Evolutionary conservation across 192 early-diverging fungal genomes (phyloP).

Genomic region (Radiomyces spectabilis): DNA sequence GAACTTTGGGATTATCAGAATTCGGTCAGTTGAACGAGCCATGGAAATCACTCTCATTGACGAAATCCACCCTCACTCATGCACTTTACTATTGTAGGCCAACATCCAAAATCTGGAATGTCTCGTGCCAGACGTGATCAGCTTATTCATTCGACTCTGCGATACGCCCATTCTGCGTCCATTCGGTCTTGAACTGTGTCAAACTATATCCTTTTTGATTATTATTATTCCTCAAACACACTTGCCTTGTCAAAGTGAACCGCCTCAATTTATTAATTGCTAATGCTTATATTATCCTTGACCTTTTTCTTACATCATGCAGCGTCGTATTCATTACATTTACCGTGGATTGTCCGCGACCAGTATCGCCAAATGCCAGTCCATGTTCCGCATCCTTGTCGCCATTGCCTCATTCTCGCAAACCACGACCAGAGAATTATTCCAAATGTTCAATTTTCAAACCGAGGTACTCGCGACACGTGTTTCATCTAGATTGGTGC

Average conservation of each 20-base stretch:
- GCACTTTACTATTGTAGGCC: conserved; percentile 18
- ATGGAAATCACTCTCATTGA: not conserved
- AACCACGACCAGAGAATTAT: conserved; percentile 56
- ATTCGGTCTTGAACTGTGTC: conserved; percentile 42
- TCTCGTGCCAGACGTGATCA: conserved; percentile 52
- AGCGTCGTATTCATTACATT: conserved; percentile 57
- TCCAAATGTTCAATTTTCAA: conserved; percentile 65
- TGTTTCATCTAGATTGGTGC: too few species aligned
- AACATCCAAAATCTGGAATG: conserved; percentile 48
- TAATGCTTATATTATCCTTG: not conserved
- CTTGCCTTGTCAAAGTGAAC: not conserved
- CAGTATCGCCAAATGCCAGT: conserved; percentile 50
- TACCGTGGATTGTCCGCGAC: conserved; percentile 57
- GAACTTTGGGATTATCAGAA: conserved; percentile 60
- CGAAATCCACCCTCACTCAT: not conserved
- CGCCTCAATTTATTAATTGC: not conserved
- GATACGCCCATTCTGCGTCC: conserved; percentile 20
- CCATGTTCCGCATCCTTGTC: conserved; percentile 53
- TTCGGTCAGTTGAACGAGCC: conserved; percentile 22
- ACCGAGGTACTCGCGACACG: conserved; percentile 52
- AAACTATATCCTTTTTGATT: conserved; percentile 35
- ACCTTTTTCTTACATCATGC: conserved; percentile 31
- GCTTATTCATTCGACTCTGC: conserved; percentile 17
- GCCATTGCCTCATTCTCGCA: conserved; percentile 51
- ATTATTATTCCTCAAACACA: conserved; percentile 17